Evolutionary conservation across 805 yeast species (phyloP), one percentile per base, ranked within the genome.

Genomic region (Kurtzmaniella cleridarum): DNA sequence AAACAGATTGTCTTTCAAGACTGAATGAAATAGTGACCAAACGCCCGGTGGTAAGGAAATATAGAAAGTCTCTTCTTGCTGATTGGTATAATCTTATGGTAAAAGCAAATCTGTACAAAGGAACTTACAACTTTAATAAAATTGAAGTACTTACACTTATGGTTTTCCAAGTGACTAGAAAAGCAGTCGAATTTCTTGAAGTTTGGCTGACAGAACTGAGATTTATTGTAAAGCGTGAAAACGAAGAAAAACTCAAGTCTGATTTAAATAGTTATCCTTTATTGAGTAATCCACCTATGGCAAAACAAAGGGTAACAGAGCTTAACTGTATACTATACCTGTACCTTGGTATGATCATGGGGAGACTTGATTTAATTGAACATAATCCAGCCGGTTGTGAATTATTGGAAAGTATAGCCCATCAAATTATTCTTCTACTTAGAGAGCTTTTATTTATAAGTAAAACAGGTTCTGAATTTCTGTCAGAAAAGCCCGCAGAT

Each of bases 71-170:
- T 29, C 59, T 85, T 40, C 68, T 85, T 26, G 82, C 90, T 2
- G 90, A 83, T 53, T 85, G 95, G 95, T 84, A 84, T 46, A 79
- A 78, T 38, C 64, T 85, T 30, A 81, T 84, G 79, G 71, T 78
- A 29, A 83, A 81, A 51, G 90, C 91, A 1, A 84, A 81, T 45
- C 84, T 82, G 30, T 83, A 76, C 50, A 78, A 81, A 52, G 79
- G 82, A 32, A 80, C 89, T 0, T 66, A 78, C 20, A 76, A 73
- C 38, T 62, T 65, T 18, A 66, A 69, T 27, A 80, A 81, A 48
- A 71, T 85, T 41, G 81, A 78, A 47, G 75, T 77, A 4, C 60
- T 85, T 43, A 79, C 81, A 30, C 53, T 78, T 32, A 65, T 84
- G 70, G 75, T 82, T 1, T 79, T 76, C 48, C 85, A 82, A 53